Base-by-base conservation (phyloP, 2,329 filamentous ascomycete species). In the Chaetomium globosum region DNA sequence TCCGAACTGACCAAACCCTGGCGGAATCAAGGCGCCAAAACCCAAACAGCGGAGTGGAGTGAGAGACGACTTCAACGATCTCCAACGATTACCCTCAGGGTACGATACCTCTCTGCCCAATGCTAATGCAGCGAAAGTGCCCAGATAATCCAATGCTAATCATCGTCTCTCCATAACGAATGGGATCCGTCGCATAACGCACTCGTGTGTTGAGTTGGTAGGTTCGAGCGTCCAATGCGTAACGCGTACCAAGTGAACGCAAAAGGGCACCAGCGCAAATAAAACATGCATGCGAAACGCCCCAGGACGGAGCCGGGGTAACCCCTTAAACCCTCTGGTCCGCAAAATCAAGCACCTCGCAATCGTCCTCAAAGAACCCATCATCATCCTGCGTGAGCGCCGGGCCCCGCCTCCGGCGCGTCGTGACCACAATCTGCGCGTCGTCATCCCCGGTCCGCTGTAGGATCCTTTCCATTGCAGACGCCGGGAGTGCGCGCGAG, bases 331-430 rank as follows among this genome's bases (percentile, higher is more conserved):
- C 86, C 74, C 86, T 80, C 77, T 89, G 86, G 72, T 87, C 86
- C 28, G 92, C 91, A 83, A 95, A 96, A 78, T 96, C 92, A 68
- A 96, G 83, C 64, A 97, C 90, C 75, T 96, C 92, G 71, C 91
- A 95, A 74, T 96, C 93, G 75, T 97, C 92, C 77, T 97, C 93
- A 73, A 96, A 96, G 77, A 96, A 96, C 2, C 89, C 90, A 63
- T 89, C 87, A 64, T 91, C 89, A 53, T 88, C 87, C 48, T 77
- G 74, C 33, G 78, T 76, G 46, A 78, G 81, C 59, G 80, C 82
- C 48, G 81, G 80, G 49, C 83, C 86, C 72, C 86, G 85, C 65
- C 91, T 86, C 60, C 90, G 83, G 67, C 92, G 84, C 2, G 92
- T 94, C 19, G 91, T 96, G 21, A 94, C 88, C 52, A 96, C 89